Evolutionary conservation across 495 filamentous ascomycete genomes (phyloP), one percentile per base, ranked within the genome.

Genomic region (Paragyromitra xinjiangensis): DNA sequence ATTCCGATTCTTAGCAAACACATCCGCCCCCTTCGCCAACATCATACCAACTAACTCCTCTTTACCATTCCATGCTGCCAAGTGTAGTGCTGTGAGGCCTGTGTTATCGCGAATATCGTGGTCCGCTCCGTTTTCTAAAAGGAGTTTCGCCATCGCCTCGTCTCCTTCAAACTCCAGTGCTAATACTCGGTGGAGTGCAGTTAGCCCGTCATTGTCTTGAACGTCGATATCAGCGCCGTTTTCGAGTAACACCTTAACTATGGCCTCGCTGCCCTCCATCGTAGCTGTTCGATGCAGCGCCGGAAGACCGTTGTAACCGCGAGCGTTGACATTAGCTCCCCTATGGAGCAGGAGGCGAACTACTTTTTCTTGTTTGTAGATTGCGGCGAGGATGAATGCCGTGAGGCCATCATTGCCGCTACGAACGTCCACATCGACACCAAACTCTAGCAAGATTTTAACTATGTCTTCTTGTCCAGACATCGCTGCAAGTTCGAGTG

Each of bases 291-390:
- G 48, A 59, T 77, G 74, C 6, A 77, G 53, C 0, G 59, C 58
- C 0, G 68, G 51, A 9, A 71, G 61, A 11, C 74, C 61, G 34
- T 73, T 77, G 16, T 74, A 29, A 9, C 69, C 74, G 6, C 61
- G 26, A 11, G 61, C 68, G n/a, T 77, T 65, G 37, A 72, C 61
- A 16, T 77, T 73, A n/a, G 74, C 74, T 39, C 74, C 74, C 22
- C 45, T 40, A 0, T 58, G 58, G 39, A 77, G 45, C 0, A 77
- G 26, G 16, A 73, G 50, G 9, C 50, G 44, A 12, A 68, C 71
- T 29, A 68, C 53, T 37, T 68, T 62, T 44, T 75, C 71, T 16
- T 78, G 72, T 11, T 70, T 63, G 14, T 71, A 68, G 3, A 69
- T 62, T 8, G 66, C 66, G 2, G 72, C 72, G 7, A 69, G 66